Conservation (phyloP, 805 yeast genomes). For the Candida rishiriensis region DNA sequence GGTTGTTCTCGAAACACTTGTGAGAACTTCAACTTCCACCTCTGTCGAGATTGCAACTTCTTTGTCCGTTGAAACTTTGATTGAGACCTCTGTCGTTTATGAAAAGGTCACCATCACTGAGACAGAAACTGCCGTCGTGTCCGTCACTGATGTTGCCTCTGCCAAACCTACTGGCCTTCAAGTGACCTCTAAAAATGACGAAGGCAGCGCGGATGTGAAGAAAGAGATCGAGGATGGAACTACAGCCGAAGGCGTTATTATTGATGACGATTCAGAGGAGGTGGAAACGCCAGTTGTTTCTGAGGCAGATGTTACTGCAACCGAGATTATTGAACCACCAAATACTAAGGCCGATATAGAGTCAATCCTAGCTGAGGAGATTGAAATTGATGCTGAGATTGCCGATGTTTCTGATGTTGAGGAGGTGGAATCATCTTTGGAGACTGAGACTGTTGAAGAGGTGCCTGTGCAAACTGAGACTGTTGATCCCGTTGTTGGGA, state of each 20-base stretch:
- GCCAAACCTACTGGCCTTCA: no score
- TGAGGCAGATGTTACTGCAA: background rate
- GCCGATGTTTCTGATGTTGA: background rate
- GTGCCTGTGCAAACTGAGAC: background rate
- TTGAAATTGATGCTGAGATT: background rate
- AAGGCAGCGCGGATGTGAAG: no score
- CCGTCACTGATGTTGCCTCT: background rate
- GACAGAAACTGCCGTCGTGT: slow-evolving; percentile 4
- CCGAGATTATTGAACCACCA: background rate
- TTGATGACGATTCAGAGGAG: no score
- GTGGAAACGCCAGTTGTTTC: background rate
- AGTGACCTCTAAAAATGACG: no score
- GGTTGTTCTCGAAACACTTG: slow-evolving; percentile 3
- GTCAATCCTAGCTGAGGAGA: background rate
- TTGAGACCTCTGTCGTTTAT: slow-evolving; percentile 1
- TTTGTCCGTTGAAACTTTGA: slow-evolving; percentile 4
- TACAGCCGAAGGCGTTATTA: no score
- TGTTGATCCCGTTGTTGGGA: background rate
- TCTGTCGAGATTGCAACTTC: slow-evolving; percentile 2
- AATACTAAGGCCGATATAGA: background rate
- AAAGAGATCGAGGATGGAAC: no score
- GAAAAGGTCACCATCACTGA: slow-evolving; percentile 4
- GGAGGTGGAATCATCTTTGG: background rate
- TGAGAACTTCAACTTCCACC: slow-evolving; percentile 6
- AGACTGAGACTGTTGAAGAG: background rate